Evolutionary conservation across 371 early-diverging fungal genomes (phyloP).

Genomic region (Haplosporangium sp.): DNA sequence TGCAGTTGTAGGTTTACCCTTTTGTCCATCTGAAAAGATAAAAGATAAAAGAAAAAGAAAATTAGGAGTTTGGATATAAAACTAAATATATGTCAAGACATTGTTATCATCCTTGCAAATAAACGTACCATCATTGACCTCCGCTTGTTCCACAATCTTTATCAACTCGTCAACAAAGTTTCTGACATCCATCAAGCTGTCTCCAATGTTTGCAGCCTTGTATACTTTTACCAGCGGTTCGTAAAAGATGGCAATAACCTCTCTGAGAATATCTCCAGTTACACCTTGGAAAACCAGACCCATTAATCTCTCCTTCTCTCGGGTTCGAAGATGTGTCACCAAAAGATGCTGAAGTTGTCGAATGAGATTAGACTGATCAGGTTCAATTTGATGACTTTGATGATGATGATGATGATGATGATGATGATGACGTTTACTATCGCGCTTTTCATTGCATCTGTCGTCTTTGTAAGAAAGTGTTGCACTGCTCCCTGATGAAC

Average conservation of each 20-base stretch:
- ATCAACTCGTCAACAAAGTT: constrained; percentile 72
- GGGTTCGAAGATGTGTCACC: constrained; percentile 63
- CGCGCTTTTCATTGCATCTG: background rate
- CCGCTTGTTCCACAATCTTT: constrained; percentile 61
- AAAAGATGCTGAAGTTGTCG: constrained; percentile 63
- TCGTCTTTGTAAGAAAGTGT: background rate
- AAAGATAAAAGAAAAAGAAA: background rate
- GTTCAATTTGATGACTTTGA: background rate
- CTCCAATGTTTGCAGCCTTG: constrained; percentile 74
- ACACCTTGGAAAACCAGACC: constrained; percentile 71
- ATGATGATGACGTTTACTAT: background rate
- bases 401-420: too few relatives aligned
- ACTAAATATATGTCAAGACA: background rate
- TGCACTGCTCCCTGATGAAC: background rate
- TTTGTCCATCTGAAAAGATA: constrained; percentile 6
- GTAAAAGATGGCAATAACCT: constrained; percentile 74
- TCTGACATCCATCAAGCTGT: constrained; percentile 69
- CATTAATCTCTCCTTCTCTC: constrained; percentile 69
- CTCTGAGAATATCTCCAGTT: constrained; percentile 72
- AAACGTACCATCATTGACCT: constrained; percentile 48
- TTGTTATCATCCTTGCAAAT: too few relatives aligned
- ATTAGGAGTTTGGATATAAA: background rate
- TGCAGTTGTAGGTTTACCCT: constrained; percentile 24
- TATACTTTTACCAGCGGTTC: constrained; percentile 75
- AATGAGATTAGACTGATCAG: constrained; percentile 44